These are phyloP conservation scores for Phaeophleospora eucalypticola DNA, from an alignment of 2,329 filamentous ascomycete species.

Conservation along the genomic window DNA sequence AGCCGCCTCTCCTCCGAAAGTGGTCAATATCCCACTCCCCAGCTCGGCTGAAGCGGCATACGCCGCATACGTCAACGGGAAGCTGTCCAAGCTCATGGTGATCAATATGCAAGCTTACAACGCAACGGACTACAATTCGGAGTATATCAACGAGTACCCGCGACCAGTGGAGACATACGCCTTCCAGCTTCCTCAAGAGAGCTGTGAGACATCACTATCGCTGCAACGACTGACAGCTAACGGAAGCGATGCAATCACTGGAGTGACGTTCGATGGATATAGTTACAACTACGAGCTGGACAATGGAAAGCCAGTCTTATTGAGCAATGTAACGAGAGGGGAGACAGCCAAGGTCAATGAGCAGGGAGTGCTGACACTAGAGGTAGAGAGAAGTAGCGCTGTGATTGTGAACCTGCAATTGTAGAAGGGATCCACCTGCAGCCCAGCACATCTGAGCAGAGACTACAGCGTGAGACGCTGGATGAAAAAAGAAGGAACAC, in stretches of 20 bases:
- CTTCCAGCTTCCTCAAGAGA: conserved; percentile 38
- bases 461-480: too few relatives aligned
- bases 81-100: conserved; percentile 49
- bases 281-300: conserved; percentile 60
- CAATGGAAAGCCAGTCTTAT: conserved; percentile 49
- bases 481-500: too few relatives aligned
- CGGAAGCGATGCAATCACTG: conserved; percentile 60
- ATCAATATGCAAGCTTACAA: conserved; percentile 60
- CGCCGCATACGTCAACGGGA: conserved; percentile 48
- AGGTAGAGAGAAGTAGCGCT: conserved; percentile 29
- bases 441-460: too few relatives aligned
- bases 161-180: conserved; percentile 40
- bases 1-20: conserved; percentile 31
- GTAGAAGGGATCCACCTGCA: too few relatives aligned
- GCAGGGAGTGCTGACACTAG: conserved; percentile 33
- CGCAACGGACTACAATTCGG: conserved; percentile 26
- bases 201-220: conserved; percentile 21
- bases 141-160: conserved; percentile 44
- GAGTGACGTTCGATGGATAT: conserved; percentile 58
- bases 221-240: conserved; percentile 56
- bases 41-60: conserved; percentile 51
- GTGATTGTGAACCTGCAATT: conserved; percentile 19
- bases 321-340: conserved; percentile 53
- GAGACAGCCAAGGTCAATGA: conserved; percentile 39
- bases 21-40: conserved; percentile 47